Conservation (phyloP, 768 basidiomycete species). For the Trametes sanguinea region DNA sequence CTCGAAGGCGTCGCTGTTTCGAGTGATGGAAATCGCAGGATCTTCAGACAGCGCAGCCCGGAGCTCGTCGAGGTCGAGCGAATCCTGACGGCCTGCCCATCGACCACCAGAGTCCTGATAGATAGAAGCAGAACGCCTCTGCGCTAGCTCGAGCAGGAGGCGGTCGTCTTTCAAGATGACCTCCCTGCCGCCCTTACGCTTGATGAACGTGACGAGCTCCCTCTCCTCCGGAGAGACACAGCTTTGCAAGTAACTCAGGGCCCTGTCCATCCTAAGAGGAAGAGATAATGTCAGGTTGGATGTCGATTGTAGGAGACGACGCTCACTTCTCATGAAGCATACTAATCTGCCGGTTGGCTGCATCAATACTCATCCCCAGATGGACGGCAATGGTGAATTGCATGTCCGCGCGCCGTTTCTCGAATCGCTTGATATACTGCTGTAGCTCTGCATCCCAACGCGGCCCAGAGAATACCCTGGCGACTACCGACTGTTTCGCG, state of each 20-base stretch:
- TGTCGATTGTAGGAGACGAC: neutral
- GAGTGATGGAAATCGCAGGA: constrained; percentile 34
- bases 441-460: constrained; percentile 33
- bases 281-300: neutral
- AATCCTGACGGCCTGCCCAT: neutral
- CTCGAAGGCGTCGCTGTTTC: constrained; percentile 47
- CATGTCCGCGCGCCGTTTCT: constrained; percentile 30
- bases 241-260: neutral
- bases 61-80: constrained; percentile 10
- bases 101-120: neutral
- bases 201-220: constrained; percentile 4
- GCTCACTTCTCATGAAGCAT: constrained; percentile 14
- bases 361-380: constrained; percentile 30
- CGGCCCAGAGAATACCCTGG: constrained; percentile 31
- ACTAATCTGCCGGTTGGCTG: constrained; percentile 22
- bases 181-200: neutral
- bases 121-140: neutral
- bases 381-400: constrained; percentile 35
- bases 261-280: neutral
- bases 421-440: constrained; percentile 30
- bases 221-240: constrained; percentile 8
- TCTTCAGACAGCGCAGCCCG: constrained; percentile 15
- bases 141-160: neutral
- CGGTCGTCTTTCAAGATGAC: neutral
- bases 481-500: constrained; percentile 32